Evolutionary conservation across 2,329 filamentous ascomycete species (phyloP), one percentile per base, ranked within the genome.

Genomic region (Fusarium sp.): DNA sequence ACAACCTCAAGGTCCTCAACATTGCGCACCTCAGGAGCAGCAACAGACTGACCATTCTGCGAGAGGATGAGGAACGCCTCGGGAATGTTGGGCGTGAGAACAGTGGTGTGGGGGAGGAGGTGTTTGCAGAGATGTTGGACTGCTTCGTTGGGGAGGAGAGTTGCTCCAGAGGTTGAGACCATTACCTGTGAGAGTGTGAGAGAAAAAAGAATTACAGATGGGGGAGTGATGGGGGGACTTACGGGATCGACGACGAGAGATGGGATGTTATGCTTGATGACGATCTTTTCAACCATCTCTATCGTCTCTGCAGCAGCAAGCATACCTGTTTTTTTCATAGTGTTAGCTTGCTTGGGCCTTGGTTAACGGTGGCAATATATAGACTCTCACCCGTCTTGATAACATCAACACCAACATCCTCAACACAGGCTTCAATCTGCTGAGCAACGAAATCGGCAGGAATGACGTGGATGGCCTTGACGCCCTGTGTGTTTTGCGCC

Each of bases 401-500:
- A 55, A 97, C 94, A 85, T 98, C 94, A 4, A 94, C 92, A 4
- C 92, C 93, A 69, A 98, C 90, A 83, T 98, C 96, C 51, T 91
- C 91, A 57, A 97, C 86, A 36, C 93, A 94, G 27, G 93, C 92
- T 83, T 96, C 92, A 68, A 98, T 95, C 83, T 97, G 94, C 85
- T 94, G 93, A 73, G 87, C 87, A 27, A 98, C 90, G 81, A 98
- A 98, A 6, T 87, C 86, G 0, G 93, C 86, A 0, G 96, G 96
- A 9, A 93, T 90, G 64, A 92, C 85, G 79, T 98, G 94, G 60
- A 98, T 94, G 73, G 89, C 94, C 70, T 91, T 87, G 16, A 98
- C 95, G 6, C 94, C 94, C 62, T 89, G 87, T 0, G 96, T 99
- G 83, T 98, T 98, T 80, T 98, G 96, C 17, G 94, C 95, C n/a